Base-by-base conservation (phyloP, 2,329 filamentous ascomycete species). In the Colletotrichum sp. region DNA sequence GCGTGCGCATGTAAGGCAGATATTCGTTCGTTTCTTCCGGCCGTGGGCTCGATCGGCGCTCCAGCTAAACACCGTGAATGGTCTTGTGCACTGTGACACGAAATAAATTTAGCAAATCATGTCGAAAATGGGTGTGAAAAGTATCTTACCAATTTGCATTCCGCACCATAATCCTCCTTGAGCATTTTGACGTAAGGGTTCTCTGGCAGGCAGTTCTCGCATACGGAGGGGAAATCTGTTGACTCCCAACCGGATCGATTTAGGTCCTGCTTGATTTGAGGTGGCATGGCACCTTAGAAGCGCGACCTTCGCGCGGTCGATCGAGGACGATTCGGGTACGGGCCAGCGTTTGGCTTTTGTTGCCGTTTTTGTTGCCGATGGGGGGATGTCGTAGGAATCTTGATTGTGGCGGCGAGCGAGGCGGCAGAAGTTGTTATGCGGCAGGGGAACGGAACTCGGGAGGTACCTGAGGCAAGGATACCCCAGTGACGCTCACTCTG, bases 111-210 rank as follows among this genome's bases (percentile, higher is more conserved):
- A 79, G 79, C 85, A 73, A 48, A 56, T 43, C 56, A 14, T 24
- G 14, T 26, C 43, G 52, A 10, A 69, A 48, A 21, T 14, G 30
- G 28, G 3, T 5, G n/a, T 43, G 9, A 13, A 6, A 14, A 5
- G 28, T 65, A 26, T 74, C 83, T 69, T 81, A 87, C 85, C 78
- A 94, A 88, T 87, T 94, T 94, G 89, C 94, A 95, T 86, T 96
- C 94, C 73, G 94, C 95, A 80, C 96, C 97, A 81, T 97, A 93
- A 84, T 99, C 96, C 83, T 98, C 96, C 86, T 99, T 99, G 76
- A 99, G 90, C 96, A 99, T 98, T 86, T 98, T 97, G 58, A 99
- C 97, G 82, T 98, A 99, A 3, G 96, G 96, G 81, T 98, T 98
- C 77, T 98, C 96, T 18, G 96, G 96, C 3, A 99, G 91, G 84